These are phyloP conservation scores for Xylogone sp. DNA, from an alignment of 2,329 filamentous ascomycete genomes.

Conservation along the genomic window DNA sequence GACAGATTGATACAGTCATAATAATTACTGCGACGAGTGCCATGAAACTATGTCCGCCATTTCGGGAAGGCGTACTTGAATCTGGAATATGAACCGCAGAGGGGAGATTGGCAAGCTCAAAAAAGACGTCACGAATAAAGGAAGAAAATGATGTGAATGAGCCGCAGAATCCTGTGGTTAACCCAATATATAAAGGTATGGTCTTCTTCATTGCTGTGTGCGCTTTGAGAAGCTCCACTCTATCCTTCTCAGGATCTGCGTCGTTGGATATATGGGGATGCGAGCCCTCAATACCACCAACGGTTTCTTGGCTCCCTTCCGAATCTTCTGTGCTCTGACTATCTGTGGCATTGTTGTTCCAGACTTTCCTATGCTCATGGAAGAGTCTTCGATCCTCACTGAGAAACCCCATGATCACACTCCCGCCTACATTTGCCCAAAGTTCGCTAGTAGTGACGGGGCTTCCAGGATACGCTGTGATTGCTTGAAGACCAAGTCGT, in stretches of 20 bases:
- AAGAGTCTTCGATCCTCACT: conserved; percentile 73
- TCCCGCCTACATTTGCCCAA: conserved; percentile 82
- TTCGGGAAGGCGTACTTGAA: conserved; percentile 40
- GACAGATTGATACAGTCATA: conserved; percentile 63
- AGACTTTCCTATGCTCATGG: conserved; percentile 33
- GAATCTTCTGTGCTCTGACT: conserved; percentile 21
- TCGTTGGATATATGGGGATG: conserved; percentile 6
- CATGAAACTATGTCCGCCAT: conserved; percentile 74
- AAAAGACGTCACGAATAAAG: conserved; percentile 73
- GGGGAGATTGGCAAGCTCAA: conserved; percentile 64
- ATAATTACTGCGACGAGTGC: conserved; percentile 71
- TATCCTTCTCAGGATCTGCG: conserved; percentile 4
- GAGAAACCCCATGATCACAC: conserved; percentile 78
- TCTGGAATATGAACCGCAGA: conserved; percentile 3
- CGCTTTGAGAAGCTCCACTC: conserved; percentile 42
- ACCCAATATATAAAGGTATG: conserved; percentile 78
- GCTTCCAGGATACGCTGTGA: conserved; percentile 72
- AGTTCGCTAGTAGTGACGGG: conserved; percentile 68
- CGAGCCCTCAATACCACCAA: conserved; percentile 3
- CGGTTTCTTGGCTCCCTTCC: conserved; percentile 9
- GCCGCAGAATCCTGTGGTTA: conserved; percentile 83
- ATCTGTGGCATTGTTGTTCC: conserved; percentile 26
- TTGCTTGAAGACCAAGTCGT: conserved; percentile 69
- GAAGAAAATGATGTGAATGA: conserved; percentile 84
- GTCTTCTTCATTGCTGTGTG: conserved; percentile 70